Conservation (phyloP, 177 flowering plant species). For the Vitis hybrid region DNA sequence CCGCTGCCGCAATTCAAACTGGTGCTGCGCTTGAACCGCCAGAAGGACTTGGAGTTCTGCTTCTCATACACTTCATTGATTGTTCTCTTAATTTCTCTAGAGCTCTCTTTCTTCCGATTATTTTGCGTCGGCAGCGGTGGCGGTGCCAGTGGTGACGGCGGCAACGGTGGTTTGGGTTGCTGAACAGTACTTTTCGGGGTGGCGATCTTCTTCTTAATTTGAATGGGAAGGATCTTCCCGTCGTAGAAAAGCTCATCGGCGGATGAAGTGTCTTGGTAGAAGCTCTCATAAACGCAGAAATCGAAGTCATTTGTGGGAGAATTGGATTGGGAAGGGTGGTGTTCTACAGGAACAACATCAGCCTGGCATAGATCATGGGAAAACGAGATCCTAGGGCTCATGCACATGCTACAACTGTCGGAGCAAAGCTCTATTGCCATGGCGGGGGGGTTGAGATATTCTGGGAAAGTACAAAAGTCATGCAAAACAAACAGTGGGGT, state of each 20-base stretch:
- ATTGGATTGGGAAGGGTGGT: conserved; percentile 15
- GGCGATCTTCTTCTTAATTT: conserved; percentile 37
- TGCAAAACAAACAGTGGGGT: not conserved
- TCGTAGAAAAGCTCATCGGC: conserved; percentile 70
- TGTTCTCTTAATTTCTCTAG: not conserved
- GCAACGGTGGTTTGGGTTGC: conserved; percentile 9
- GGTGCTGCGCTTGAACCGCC: conserved; percentile 53
- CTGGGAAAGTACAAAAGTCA: too few species aligned
- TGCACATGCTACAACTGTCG: conserved; percentile 16
- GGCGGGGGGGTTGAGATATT: not conserved
- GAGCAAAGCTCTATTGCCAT: conserved; percentile 42
- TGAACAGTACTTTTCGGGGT: conserved; percentile 8
- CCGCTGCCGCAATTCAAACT: conserved; percentile 54
- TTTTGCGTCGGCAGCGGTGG: not conserved
- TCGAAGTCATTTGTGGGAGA: conserved; percentile 49
- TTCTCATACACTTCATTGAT: conserved; percentile 27
- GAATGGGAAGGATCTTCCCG: conserved; percentile 50
- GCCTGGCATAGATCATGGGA: conserved; percentile 33
- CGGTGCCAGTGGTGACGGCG: conserved; percentile 7
- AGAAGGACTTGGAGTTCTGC: conserved; percentile 41
- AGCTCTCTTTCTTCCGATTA: conserved; percentile 5
- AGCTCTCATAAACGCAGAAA: conserved; percentile 41
- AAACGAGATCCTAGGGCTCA: conserved; percentile 46
- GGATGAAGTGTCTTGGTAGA: conserved; percentile 46
- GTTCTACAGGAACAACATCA: conserved; percentile 24